Base-by-base conservation (phyloP, 768 basidiomycete genomes). In the Punctularia strigosozonata region DNA sequence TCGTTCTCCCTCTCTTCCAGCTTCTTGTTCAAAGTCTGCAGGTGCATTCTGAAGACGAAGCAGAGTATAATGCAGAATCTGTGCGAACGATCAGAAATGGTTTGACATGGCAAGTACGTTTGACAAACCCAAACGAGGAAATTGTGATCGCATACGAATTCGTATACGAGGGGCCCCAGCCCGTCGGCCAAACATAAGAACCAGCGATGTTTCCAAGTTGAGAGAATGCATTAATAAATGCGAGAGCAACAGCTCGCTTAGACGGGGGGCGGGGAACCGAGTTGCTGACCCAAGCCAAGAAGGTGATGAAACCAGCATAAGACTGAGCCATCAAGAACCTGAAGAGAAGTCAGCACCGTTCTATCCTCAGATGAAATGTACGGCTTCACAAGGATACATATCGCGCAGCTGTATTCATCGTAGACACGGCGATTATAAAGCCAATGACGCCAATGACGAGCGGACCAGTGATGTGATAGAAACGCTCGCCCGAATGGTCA, bases 221-320 rank as follows among this genome's bases (percentile, higher is more conserved):
- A 6, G 80, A 80, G 51, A 87, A 75, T 30, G 79, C 74, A 55
- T 91, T 89, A 50, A 90, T 73, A 43, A 85, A 59, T 2, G 87
- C 89, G 35, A 94, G 65, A 10, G 80, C 80, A n/a, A 90, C 80
- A 2, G 89, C 83, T 4, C 89, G 77, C 58, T 91, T 92, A n/a
- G 80, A 75, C 4, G 86, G 69, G 19, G 89, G 78, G n/a, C 75
- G 73, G 20, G 86, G 75, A 59, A 94, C 65, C 13, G 67, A 66
- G 44, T 67, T 72, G 37, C 65, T 66, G 38, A 71, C 61, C 74
- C 69, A 71, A 4, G 68, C 59, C 53, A 61, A 60, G 49, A 82
- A 77, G 39, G 70, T 68, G 45, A 87, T 72, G 57, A 80, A 84
- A 4, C 73, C 84, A 1, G 78, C 65, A 48, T 82, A 84, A 1